Evolutionary conservation across 78 protist species (phyloP).

Genomic region (Thecamonas trahens): DNA sequence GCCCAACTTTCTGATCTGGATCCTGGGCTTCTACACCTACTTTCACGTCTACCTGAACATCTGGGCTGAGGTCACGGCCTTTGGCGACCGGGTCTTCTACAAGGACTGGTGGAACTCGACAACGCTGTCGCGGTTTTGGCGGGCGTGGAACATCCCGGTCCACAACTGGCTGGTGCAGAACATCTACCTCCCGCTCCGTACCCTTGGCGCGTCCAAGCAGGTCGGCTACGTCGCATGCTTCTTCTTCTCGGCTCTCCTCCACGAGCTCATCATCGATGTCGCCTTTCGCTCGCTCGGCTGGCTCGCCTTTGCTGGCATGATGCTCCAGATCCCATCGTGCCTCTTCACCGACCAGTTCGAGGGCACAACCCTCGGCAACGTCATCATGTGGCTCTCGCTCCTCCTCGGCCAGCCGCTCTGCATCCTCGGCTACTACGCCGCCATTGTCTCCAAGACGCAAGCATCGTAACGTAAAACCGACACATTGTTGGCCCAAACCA

Average conservation of each 20-base stretch:
- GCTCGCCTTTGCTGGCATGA: constrained; percentile 35
- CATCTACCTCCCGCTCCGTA: constrained; percentile 11
- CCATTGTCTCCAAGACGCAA: too few species aligned
- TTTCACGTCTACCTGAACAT: constrained; percentile 27
- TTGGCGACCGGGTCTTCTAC: constrained; percentile 30
- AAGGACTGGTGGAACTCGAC: constrained; percentile 40
- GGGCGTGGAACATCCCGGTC: constrained; percentile 37
- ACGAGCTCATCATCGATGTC: constrained; percentile 20
- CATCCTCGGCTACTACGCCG: not conserved
- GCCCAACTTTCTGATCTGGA: not conserved
- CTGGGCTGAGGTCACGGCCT: constrained; percentile 22
- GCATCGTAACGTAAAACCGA: too few species aligned
- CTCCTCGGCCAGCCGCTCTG: constrained; percentile 7
- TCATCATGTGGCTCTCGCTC: constrained; percentile 23
- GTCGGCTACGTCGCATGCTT: too few species aligned
- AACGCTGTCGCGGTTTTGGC: constrained; percentile 16
- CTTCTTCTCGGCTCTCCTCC: constrained; percentile 7
- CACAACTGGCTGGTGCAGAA: constrained; percentile 16
- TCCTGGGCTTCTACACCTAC: constrained; percentile 2
- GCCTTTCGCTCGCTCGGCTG: constrained; percentile 7
- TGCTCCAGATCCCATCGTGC: constrained; percentile 19
- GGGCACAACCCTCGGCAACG: constrained; percentile 7
- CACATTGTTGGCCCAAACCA: too few species aligned
- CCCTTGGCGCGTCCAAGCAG: not conserved
- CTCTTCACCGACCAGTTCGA: not conserved